Base-by-base conservation (phyloP, 2,329 filamentous ascomycete genomes). In the Metarhizium robertsii region DNA sequence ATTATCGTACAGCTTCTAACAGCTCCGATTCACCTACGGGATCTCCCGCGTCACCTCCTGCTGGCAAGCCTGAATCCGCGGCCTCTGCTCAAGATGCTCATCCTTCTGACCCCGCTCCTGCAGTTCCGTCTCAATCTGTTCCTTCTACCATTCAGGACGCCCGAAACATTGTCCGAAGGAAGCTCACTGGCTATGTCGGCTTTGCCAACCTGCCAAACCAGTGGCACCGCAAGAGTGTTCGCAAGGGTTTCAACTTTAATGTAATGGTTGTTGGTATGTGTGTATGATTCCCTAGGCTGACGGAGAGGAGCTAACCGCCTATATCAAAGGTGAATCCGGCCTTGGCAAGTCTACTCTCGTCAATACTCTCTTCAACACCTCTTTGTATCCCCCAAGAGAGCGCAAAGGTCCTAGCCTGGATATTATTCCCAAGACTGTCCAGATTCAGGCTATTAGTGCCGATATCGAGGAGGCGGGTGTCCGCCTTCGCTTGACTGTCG, bases 241-340 rank as follows among this genome's bases (percentile, higher is more conserved):
- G 94, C 71, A 99, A 99, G 78, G 94, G 94, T 60, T 99, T 99
- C 84, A 99, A 97, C 84, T 99, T 99, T 83, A 99, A 99, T 72
- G 94, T 99, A 65, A 99, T 99, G 94, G 94, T 99, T 75, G 94
- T 99, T 76, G 94, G 94, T 97, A 81, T 70, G 92, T 86, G 34
- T 6, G 14, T n/a, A 38, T 13, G 18, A 6, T 18, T 10, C 16
- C 11, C 13, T 8, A 29, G 14, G 18, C 43, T n/a, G 20, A 16
- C 7, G 20, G 16, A 13, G 13, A 10, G 20, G 13, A 16, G 34
- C 51, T 57, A 50, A 47, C 58, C 43, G 50, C 25, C n/a, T 25
- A 8, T 18, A 6, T 11, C 34, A 2, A 64, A 97, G 94, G 94
- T 83, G 94, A 99, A 86, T 99, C 94, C 71, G 94, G 94, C 64